Evolutionary conservation across 768 basidiomycete genomes (phyloP).

Genomic region (Lentinus tigrinus): DNA sequence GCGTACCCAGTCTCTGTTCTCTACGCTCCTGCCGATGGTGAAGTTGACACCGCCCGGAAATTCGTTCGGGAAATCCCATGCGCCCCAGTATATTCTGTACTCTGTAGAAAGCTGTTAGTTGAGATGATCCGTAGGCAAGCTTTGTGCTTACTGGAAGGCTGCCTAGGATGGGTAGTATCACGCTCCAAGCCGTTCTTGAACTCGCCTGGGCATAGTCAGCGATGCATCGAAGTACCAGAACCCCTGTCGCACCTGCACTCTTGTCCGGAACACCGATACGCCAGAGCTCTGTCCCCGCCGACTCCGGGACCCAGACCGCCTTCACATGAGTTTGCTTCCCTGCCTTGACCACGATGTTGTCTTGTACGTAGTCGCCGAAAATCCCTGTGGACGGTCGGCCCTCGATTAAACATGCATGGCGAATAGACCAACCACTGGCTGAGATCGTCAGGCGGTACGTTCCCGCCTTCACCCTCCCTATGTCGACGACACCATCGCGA

Average conservation of each 20-base stretch:
- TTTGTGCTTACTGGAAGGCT: conserved; percentile 13
- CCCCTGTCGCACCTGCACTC: neutral
- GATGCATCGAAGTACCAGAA: neutral
- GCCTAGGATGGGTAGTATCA: conserved; percentile 21
- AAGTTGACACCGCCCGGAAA: conserved; percentile 32
- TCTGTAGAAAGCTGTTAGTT: conserved; percentile 6
- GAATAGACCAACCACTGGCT: conserved; percentile 14
- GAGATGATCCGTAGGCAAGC: neutral
- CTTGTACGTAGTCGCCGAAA: conserved; percentile 28
- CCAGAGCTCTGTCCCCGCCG: conserved; percentile 28
- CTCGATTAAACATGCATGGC: too few relatives aligned
- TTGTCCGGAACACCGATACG: conserved; percentile 28
- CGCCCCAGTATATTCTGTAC: conserved; percentile 28
- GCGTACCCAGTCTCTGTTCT: conserved; percentile 22
- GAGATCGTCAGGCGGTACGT: conserved; percentile 28
- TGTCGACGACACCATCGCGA: conserved; percentile 13
- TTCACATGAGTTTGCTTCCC: conserved; percentile 12
- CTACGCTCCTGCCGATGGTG: conserved; percentile 26
- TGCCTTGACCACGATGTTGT: conserved; percentile 21
- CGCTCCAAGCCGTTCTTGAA: conserved; percentile 26
- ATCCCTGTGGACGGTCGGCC: conserved; percentile 12
- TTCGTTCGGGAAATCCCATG: conserved; percentile 30
- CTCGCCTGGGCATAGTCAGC: conserved; percentile 15
- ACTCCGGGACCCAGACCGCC: conserved; percentile 24
- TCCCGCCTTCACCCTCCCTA: conserved; percentile 28